These are phyloP conservation scores for Botryotinia convoluta DNA, from an alignment of 2,329 filamentous ascomycete species.

Conservation along the genomic window DNA sequence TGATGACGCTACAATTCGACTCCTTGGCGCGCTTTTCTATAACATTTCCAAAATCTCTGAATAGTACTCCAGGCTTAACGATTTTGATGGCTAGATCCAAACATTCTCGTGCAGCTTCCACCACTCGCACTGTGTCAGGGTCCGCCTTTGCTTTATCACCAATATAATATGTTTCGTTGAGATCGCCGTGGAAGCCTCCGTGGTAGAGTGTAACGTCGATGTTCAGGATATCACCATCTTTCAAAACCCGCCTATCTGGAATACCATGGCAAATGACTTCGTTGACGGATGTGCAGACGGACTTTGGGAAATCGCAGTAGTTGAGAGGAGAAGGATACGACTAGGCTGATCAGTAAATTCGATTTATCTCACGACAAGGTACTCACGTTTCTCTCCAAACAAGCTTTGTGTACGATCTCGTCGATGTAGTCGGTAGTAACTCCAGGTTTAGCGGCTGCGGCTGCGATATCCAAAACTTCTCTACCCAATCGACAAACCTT, in stretches of 20 bases:
- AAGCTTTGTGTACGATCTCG: constrained; percentile 91
- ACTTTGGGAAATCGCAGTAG: constrained; percentile 96
- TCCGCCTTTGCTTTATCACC: constrained; percentile 82
- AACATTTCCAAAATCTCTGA: constrained; percentile 88
- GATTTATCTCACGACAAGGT: constrained; percentile 18
- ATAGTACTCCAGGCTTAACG: constrained; percentile 89
- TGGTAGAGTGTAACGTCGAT: constrained; percentile 95
- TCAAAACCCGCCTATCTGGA: constrained; percentile 79
- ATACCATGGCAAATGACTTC: constrained; percentile 99
- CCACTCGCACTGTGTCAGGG: constrained; percentile 82
- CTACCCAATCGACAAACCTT: constrained; percentile 84
- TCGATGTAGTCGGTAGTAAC: constrained; percentile 96
- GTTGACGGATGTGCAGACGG: constrained; percentile 92
- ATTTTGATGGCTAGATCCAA: constrained; percentile 86
- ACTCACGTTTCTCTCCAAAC: constrained; percentile 83
- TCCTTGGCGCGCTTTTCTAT: constrained; percentile 95
- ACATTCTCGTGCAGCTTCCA: constrained; percentile 86
- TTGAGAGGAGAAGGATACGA: constrained; percentile 93
- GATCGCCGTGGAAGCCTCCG: constrained; percentile 89
- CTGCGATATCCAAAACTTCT: constrained; percentile 91
- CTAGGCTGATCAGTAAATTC: constrained; percentile 46
- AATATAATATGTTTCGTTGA: constrained; percentile 99
- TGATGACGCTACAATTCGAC: constrained; percentile 82
- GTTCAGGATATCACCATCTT: constrained; percentile 95
- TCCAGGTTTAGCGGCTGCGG: constrained; percentile 78